Evolutionary conservation across 805 yeast species (phyloP), one percentile per base, ranked within the genome.

Genomic region (Metschnikowia bowlesiae): DNA sequence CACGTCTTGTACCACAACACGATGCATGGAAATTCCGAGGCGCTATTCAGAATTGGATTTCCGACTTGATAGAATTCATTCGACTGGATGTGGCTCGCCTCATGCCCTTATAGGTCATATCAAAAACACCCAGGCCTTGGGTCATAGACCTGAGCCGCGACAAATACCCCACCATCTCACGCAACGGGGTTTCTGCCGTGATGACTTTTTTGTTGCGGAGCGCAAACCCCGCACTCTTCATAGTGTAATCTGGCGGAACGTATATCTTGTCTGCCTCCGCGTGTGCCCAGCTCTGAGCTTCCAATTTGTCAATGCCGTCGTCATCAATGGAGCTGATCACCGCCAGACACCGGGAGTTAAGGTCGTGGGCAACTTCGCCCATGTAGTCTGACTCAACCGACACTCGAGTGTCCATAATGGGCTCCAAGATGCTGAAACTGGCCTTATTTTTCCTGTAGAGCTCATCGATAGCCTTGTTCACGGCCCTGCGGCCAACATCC

Each of bases 151-250:
- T 71, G 42, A 94, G 70, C 53, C 80, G 81, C 9, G 84, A 81
- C 51, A 89, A 75, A 64, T 94, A 94, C 0, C 97, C 96, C 44
- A 90, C 80, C 96, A 94, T 90, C 53, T 86, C 95, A 53, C 84
- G 78, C 62, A 94, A 71, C 3, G 99, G 97, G 0, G 90, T 91
- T 46, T 78, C 80, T 0, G 97, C 96, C n/a, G 71, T 71, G 33
- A 94, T 80, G 7, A 78, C 68, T 67, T 88, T 80, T 55, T 74
- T 82, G 52, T 69, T 70, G 38, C 53, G 61, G 44, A 69, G 53
- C n/a, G 59, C 64, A 8, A 39, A 45, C 10, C 34, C 51, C 7
- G 40, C 35, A n/a, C 45, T 37, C 44, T 62, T 70, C 65, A 81
- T 60, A 0, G 90, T 85, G n/a, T 80, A 75, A 62, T 89, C 96